Percentiles rank a stretch among this genome's conserved stretches.
phyloP scores from a whole-genome alignment of 345 rosid genomes.

The Fremontodendron californicum region DNA sequence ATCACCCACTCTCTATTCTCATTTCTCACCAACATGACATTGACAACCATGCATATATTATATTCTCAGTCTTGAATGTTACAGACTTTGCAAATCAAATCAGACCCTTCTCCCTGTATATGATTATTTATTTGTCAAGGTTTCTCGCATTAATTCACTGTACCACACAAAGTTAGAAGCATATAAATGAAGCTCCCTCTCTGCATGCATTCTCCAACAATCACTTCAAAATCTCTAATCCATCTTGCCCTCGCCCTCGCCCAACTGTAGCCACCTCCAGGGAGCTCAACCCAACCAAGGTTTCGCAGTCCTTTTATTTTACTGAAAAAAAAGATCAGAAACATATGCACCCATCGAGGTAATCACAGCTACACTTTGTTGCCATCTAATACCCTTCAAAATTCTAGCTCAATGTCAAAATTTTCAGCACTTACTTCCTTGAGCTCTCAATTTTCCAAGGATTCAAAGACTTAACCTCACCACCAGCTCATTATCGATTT shows the following conservation, averaged over 20 bases:
- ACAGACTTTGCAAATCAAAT: no score
- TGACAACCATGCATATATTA: no score
- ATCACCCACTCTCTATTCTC: background rate
- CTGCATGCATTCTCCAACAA: background rate
- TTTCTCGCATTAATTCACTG: background rate
- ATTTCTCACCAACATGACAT: no score
- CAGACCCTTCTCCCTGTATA: background rate
- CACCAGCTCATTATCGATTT: constrained; percentile 40
- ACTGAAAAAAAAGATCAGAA: constrained; percentile 16
- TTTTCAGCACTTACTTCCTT: constrained; percentile 19
- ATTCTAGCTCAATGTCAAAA: constrained; percentile 26
- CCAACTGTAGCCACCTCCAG: background rate
- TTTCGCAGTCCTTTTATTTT: background rate
- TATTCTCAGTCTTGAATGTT: constrained; percentile 35
- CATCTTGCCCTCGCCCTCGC: background rate
- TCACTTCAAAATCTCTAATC: background rate
- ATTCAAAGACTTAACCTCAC: constrained; percentile 9
- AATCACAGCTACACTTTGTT: background rate
- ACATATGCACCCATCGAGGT: background rate
- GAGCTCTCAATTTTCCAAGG: constrained; percentile 11
- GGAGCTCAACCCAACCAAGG: background rate
- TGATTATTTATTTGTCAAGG: background rate
- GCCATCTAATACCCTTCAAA: constrained; percentile 14
- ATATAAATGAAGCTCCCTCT: background rate
- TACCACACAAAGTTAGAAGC: background rate